Percentiles rank a stretch among this genome's conserved stretches.
phyloP scores from a whole-genome alignment of 2,329 filamentous ascomycete genomes.

The Boeremia exigua region DNA sequence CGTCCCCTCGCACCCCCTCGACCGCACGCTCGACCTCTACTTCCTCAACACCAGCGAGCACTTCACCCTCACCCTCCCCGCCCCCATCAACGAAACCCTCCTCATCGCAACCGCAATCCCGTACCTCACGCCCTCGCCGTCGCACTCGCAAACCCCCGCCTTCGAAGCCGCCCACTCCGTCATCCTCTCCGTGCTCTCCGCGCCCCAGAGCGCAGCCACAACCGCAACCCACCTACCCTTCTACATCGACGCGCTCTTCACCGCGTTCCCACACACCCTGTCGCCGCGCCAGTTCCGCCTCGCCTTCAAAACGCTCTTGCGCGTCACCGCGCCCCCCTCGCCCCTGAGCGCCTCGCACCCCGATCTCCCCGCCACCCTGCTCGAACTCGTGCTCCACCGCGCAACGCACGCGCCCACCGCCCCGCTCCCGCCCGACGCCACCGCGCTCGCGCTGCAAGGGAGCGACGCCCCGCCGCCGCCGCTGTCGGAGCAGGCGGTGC shows the following conservation, averaged over 20 bases:
- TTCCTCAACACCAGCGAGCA: slow-evolving; percentile 89
- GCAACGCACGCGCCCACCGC: slow-evolving; percentile 61
- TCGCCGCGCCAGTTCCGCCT: slow-evolving; percentile 86
- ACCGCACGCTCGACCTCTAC: slow-evolving; percentile 80
- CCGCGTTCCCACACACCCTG: slow-evolving; percentile 77
- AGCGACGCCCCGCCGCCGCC: slow-evolving; percentile 44
- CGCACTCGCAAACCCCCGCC: slow-evolving; percentile 67
- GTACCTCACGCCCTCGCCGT: slow-evolving; percentile 69
- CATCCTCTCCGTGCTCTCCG: slow-evolving; percentile 78
- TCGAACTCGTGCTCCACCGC: slow-evolving; percentile 77
- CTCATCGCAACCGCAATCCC: slow-evolving; percentile 75
- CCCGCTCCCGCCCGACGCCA: slow-evolving; percentile 49
- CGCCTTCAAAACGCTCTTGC: slow-evolving; percentile 84
- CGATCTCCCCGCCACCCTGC: slow-evolving; percentile 76
- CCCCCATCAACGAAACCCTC: slow-evolving; percentile 71
- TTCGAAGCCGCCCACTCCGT: slow-evolving; percentile 90
- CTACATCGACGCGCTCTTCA: slow-evolving; percentile 82
- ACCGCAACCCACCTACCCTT: slow-evolving; percentile 76
- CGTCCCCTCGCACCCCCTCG: slow-evolving; percentile 69
- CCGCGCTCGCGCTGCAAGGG: slow-evolving; percentile 46
- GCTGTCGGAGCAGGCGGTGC: slow-evolving; percentile 79
- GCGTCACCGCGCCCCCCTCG: slow-evolving; percentile 81
- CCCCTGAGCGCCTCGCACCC: slow-evolving; percentile 75
- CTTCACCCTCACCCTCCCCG: slow-evolving; percentile 72
- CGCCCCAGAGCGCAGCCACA: slow-evolving; percentile 75